Percentiles rank a stretch among this genome's conserved stretches.
These are phyloP conservation scores for Cyberlindnera euphorbiiphila DNA, from an alignment of 805 yeast genomes.

Conservation along the genomic window DNA sequence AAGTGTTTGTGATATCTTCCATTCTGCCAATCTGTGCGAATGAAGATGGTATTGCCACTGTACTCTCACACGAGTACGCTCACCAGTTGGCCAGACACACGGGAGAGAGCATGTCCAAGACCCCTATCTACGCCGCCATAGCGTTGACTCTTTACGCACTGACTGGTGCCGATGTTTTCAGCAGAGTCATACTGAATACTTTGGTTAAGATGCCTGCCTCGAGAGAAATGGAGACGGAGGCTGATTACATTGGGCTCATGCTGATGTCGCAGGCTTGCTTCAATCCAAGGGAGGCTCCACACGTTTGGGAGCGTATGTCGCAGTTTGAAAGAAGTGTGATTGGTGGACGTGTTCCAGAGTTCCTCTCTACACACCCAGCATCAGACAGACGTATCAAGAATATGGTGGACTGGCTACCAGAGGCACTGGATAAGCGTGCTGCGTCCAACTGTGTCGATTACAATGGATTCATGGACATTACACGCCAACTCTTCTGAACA, in stretches of 20 bases:
- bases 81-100: constrained; percentile 94
- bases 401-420: constrained; percentile 64
- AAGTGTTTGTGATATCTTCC: constrained; percentile 82
- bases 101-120: constrained; percentile 72
- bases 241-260: constrained; percentile 91
- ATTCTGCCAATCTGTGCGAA: constrained; percentile 74
- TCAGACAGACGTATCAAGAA: constrained; percentile 67
- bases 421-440: constrained; percentile 29
- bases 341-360: constrained; percentile 43
- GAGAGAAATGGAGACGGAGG: constrained; percentile 92
- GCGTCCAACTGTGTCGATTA: constrained; percentile 15
- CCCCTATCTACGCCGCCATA: constrained; percentile 62
- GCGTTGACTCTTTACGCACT: constrained; percentile 51
- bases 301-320: constrained; percentile 82
- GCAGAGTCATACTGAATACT: constrained; percentile 50
- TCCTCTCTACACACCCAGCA: constrained; percentile 88
- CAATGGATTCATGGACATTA: constrained; percentile 13
- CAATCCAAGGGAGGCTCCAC: constrained; percentile 68
- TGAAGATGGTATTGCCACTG: constrained; percentile 95
- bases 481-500: constrained; percentile 9
- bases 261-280: constrained; percentile 89
- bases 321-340: constrained; percentile 38
- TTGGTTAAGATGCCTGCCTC: constrained; percentile 77
- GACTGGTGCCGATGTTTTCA: constrained; percentile 56
- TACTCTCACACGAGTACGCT: constrained; percentile 87